Evolutionary conservation across 2,329 filamentous ascomycete species (phyloP), one percentile per base, ranked within the genome.

Genomic region (Hirsutella thompsonii): DNA sequence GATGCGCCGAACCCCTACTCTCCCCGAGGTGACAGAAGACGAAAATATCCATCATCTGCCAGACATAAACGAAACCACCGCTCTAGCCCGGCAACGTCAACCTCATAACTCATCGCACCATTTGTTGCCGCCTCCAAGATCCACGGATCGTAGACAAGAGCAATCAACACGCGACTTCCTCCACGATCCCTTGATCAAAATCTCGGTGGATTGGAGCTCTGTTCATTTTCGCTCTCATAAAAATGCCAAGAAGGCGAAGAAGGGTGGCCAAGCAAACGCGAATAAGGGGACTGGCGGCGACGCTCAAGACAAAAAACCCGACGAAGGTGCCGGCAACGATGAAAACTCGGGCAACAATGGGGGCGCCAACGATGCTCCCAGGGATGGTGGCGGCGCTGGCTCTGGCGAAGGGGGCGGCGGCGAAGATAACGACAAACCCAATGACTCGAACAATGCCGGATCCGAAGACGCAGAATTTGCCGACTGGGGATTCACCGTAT

Each of bases 391-490:
- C n/a, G 39, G 37, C 9, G 38, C 41, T 13, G 38, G 20, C 5
- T 2, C 14, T 5, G 45, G 42, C 14, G 41, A 43, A 21, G 40
- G 34, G 10, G 36, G 28, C 19, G 44, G 40, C n/a, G 38, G 38
- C 6, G 38, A 16, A 16, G 41, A 43, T n/a, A 39, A 42, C n/a
- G 45, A 46, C 29, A 39, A 40, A 9, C 38, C 45, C 20, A 36
- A 41, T 16, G 39, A 43, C 36, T 62, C 53, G 19, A 62, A 56
- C 36, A 55, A 55, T 13, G 54, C 56, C 32, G 61, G 54, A 16
- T 57, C 49, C 8, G 61, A 53, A n/a, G 62, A 61, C 33, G 61
- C 61, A 16, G 61, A 59, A n/a, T 47, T 47, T 20, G 59, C 57
- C 38, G 59, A 63, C 34, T 56, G 59, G 18, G 60, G 54, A 56